A percentile compares a stretch with the other conserved stretches of the same genome.
These are phyloP conservation scores for Cladosporium sphaerospermum DNA, from an alignment of 2,329 filamentous ascomycete species.

Conservation along the genomic window DNA sequence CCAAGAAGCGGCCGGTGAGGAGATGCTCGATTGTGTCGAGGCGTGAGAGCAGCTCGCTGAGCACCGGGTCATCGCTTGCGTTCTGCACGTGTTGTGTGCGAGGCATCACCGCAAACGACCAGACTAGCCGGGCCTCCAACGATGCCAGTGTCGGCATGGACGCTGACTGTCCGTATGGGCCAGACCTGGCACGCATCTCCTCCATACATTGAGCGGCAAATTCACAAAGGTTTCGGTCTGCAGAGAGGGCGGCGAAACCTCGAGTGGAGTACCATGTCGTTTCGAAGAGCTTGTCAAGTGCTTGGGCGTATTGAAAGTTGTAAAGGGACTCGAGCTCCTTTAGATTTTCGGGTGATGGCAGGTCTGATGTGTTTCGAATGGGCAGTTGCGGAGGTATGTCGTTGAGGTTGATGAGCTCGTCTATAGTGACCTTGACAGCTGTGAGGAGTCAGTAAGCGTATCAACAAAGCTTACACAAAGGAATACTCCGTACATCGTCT, in stretches of 20 bases:
- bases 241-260: conserved; percentile 48
- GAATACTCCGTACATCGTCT: conserved; percentile 24
- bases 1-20: conserved; percentile 63
- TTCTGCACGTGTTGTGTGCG: conserved; percentile 24
- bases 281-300: conserved; percentile 71
- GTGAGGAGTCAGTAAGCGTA: conserved; percentile 11
- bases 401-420: conserved; percentile 64
- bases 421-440: conserved; percentile 53
- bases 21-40: conserved; percentile 71
- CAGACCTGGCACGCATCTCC: conserved; percentile 28
- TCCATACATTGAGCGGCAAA: conserved; percentile 61
- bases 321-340: conserved; percentile 70
- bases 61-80: conserved; percentile 42
- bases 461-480: background rate
- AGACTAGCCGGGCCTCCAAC: conserved; percentile 55
- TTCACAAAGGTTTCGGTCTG: conserved; percentile 55
- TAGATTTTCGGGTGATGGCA: conserved; percentile 41
- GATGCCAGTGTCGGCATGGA: conserved; percentile 33
- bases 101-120: conserved; percentile 49
- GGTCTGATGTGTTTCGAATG: conserved; percentile 37
- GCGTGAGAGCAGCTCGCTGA: conserved; percentile 56
- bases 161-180: conserved; percentile 8
- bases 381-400: conserved; percentile 46
- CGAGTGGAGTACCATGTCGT: conserved; percentile 69
- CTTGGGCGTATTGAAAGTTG: conserved; percentile 67